These are phyloP conservation scores for Lichtheimia corymbifera DNA, from an alignment of 371 early-diverging fungal species.

Conservation along the genomic window DNA sequence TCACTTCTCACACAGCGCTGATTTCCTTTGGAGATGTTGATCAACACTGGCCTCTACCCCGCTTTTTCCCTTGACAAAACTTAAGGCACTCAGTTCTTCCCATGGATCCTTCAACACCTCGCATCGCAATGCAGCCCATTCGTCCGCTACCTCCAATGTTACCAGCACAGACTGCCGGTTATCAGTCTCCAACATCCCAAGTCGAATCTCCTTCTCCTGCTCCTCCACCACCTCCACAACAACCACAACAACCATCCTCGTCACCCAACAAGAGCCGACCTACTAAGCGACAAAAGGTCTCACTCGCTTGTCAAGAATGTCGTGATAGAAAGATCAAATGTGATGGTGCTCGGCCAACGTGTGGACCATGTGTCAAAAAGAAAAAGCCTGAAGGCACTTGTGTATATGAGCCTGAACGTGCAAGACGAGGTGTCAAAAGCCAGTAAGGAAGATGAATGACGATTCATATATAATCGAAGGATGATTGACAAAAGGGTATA, in stretches of 20 bases:
- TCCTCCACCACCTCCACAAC: too few relatives aligned
- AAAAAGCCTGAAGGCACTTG: constrained; percentile 19
- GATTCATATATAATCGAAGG: not conserved
- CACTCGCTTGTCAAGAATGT: constrained; percentile 28
- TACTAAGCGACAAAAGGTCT: constrained; percentile 25
- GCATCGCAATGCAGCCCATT: too few relatives aligned
- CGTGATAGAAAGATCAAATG: constrained; percentile 27
- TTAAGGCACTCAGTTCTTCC: too few relatives aligned
- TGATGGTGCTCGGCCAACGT: constrained; percentile 25
- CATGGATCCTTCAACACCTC: too few relatives aligned
- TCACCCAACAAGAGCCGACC: constrained; percentile 8
- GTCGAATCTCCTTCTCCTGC: too few relatives aligned
- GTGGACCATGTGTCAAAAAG: constrained; percentile 28
- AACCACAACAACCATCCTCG: constrained; percentile 1
- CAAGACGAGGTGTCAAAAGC: constrained; percentile 26
- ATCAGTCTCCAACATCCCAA: too few relatives aligned
- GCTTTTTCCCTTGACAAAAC: too few relatives aligned
- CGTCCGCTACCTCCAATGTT: too few relatives aligned
- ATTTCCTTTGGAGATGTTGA: too few relatives aligned
- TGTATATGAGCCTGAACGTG: constrained; percentile 25
- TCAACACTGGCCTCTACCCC: too few relatives aligned
- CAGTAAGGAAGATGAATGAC: constrained; percentile 14
- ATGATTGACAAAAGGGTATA: not conserved
- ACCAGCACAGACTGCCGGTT: too few relatives aligned
- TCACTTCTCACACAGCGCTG: too few relatives aligned